phyloP scores from a whole-genome alignment of 805 yeast species.

The Jamesozyma jinghongensis region DNA sequence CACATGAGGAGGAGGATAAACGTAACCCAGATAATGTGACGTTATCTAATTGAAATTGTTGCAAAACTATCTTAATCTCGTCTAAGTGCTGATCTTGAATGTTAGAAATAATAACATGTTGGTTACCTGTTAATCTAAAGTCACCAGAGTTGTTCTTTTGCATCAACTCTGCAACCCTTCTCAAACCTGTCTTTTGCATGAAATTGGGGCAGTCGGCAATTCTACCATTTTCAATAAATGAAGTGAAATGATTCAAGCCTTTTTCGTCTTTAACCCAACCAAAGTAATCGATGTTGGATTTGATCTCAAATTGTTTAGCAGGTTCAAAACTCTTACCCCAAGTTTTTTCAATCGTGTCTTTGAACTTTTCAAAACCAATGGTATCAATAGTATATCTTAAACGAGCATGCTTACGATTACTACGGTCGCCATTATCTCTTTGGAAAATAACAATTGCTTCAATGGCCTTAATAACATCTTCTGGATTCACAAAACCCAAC shows the following conservation, averaged over 20 bases:
- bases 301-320: conserved; percentile 64
- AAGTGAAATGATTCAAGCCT: conserved; percentile 81
- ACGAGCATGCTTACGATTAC: conserved; percentile 94
- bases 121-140: conserved; percentile 92
- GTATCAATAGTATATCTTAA: conserved; percentile 94
- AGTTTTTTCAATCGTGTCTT: conserved; percentile 68
- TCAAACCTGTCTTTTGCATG: conserved; percentile 83
- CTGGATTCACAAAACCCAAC: conserved; percentile 66
- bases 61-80: conserved; percentile 52
- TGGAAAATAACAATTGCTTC: conserved; percentile 91
- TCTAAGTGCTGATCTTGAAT: conserved; percentile 61
- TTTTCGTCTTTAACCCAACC: conserved; percentile 88
- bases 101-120: conserved; percentile 72
- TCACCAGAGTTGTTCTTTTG: conserved; percentile 57
- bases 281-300: conserved; percentile 80
- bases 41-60: conserved; percentile 74
- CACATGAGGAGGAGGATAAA: conserved; percentile 90
- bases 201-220: conserved; percentile 84
- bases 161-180: conserved; percentile 65
- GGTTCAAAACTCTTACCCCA: conserved; percentile 68
- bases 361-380: conserved; percentile 79
- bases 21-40: conserved; percentile 74
- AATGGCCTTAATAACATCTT: conserved; percentile 65
- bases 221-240: conserved; percentile 93
- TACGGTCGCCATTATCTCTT: conserved; percentile 90